phyloP scores from a whole-genome alignment of 2,329 filamentous ascomycete genomes.

The Fusarium sublunatum region DNA sequence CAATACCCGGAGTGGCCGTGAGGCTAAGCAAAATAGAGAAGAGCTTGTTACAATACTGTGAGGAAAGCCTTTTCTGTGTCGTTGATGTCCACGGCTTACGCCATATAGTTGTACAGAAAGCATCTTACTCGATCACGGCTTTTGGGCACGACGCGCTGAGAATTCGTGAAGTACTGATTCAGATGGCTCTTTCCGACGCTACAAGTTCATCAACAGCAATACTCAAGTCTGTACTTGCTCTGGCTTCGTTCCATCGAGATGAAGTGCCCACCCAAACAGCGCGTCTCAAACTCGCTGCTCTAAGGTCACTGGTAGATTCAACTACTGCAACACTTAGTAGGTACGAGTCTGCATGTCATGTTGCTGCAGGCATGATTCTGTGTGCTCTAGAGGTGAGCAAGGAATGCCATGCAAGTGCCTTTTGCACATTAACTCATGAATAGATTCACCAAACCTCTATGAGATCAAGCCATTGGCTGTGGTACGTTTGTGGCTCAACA shows the following conservation, averaged over 20 bases:
- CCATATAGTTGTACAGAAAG: conserved; percentile 19
- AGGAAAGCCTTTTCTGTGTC: neutral
- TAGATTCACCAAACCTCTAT: conserved; percentile 34
- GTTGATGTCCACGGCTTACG: neutral
- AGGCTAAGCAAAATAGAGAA: conserved; percentile 37
- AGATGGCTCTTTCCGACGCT: conserved; percentile 28
- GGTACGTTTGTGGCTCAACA: conserved; percentile 34
- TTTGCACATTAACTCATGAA: accelerated
- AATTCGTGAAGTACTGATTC: conserved; percentile 21
- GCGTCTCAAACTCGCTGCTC: conserved; percentile 23
- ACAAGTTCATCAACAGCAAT: conserved; percentile 24
- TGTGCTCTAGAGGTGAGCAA: conserved; percentile 29
- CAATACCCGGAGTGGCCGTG: neutral
- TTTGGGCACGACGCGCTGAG: conserved; percentile 27
- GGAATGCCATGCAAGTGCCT: accelerated
- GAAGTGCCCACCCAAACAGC: accelerated
- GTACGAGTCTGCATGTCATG: conserved; percentile 25
- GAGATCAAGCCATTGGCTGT: conserved; percentile 36
- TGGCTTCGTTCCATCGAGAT: conserved; percentile 29
- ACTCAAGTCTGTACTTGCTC: conserved; percentile 17
- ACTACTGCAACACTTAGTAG: neutral
- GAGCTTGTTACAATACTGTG: conserved; percentile 37
- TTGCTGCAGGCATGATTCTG: conserved; percentile 36
- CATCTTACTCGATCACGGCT: conserved; percentile 25
- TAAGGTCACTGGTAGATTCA: conserved; percentile 17